These are phyloP conservation scores for Syzygium grande DNA, from an alignment of 345 rosid species.

Conservation along the genomic window DNA sequence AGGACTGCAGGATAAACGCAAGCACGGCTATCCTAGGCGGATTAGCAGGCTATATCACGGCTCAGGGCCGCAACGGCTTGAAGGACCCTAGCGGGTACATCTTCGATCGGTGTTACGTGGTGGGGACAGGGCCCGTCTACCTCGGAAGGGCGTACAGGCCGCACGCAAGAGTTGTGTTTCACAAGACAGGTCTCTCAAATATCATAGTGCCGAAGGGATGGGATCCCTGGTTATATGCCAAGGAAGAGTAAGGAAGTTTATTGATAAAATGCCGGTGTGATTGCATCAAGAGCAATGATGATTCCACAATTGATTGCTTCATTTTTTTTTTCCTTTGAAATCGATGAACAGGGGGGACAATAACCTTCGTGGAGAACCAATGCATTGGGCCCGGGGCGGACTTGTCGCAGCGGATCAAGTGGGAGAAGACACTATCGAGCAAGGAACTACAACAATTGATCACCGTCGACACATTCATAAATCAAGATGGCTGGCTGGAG, in stretches of 20 bases:
- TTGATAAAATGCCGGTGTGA: not conserved
- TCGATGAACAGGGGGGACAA: conserved; percentile 4
- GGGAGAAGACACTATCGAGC: conserved; percentile 15
- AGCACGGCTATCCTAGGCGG: not conserved
- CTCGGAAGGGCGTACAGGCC: conserved; percentile 31
- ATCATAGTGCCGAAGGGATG: conserved; percentile 28
- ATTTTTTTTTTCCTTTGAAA: not conserved
- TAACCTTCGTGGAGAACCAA: conserved; percentile 24
- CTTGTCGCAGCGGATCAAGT: conserved; percentile 23
- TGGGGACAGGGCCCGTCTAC: conserved; percentile 15
- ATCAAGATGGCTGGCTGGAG: conserved; percentile 33
- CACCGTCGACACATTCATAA: conserved; percentile 10
- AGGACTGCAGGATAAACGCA: conserved; percentile 12
- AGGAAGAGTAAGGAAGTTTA: conserved; percentile 23
- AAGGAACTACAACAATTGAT: not conserved
- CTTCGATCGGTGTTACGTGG: conserved; percentile 14
- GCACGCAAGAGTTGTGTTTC: conserved; percentile 26
- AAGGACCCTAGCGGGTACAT: conserved; percentile 17
- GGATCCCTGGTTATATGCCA: conserved; percentile 14
- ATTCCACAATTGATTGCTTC: not conserved
- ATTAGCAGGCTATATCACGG: conserved; percentile 23
- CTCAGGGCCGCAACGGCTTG: conserved; percentile 15
- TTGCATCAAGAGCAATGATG: no score
- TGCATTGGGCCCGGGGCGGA: conserved; percentile 32
- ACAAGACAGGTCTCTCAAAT: conserved; percentile 5